These are phyloP conservation scores for Sisymbrium irio DNA, from an alignment of 345 rosid genomes.

Conservation along the genomic window DNA sequence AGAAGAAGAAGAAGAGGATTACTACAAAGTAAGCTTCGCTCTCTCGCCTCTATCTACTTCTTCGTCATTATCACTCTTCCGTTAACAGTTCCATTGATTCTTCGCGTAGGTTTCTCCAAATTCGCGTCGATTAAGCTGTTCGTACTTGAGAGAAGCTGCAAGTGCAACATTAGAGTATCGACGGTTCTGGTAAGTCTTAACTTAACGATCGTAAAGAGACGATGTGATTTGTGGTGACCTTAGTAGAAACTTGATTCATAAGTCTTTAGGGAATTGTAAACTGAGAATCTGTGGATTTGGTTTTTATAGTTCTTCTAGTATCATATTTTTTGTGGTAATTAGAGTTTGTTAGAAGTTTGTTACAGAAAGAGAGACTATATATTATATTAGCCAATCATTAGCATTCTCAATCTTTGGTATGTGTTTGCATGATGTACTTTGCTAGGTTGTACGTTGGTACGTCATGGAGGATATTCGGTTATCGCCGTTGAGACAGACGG, in stretches of 20 bases:
- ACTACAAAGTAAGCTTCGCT: slow-evolving; percentile 1
- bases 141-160: too few relatives aligned
- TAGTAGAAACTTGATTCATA: not conserved
- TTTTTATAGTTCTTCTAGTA: slow-evolving; percentile 3
- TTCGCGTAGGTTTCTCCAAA: too few relatives aligned
- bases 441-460: not conserved
- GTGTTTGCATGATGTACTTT: too few relatives aligned
- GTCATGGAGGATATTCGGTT: slow-evolving; percentile 69
- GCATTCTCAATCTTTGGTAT: not conserved
- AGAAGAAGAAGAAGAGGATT: not conserved
- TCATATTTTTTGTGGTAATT: not conserved
- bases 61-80: too few relatives aligned
- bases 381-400: not conserved
- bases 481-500: slow-evolving; percentile 55
- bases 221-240: too few relatives aligned
- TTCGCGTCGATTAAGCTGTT: too few relatives aligned
- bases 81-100: too few relatives aligned
- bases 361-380: not conserved
- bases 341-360: slow-evolving; percentile 1
- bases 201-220: too few relatives aligned
- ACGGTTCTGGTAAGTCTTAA: not conserved
- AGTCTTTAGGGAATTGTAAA: not conserved
- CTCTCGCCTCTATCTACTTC: not conserved
- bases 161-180: too few relatives aligned
- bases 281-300: not conserved